Conservation (phyloP, 345 rosid genomes). For the Draba incana region DNA sequence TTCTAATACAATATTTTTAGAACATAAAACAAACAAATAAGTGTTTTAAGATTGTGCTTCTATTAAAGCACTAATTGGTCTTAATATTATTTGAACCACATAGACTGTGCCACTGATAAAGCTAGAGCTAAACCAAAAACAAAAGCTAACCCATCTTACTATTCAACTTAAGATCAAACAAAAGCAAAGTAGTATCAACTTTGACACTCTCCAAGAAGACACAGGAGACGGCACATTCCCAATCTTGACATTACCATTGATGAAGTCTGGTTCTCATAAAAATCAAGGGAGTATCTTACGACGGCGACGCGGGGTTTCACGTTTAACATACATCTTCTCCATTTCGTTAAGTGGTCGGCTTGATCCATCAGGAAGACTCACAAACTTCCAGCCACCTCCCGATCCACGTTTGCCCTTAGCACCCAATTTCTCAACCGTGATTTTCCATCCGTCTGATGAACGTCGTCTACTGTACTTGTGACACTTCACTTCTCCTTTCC, state of each 20-base stretch:
- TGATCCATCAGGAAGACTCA: constrained; percentile 92
- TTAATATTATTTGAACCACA: constrained; percentile 31
- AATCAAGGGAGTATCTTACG: constrained; percentile 77
- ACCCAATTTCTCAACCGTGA: constrained; percentile 87
- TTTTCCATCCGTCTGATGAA: constrained; percentile 78
- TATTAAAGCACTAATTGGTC: neutral
- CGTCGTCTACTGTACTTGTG: constrained; percentile 92
- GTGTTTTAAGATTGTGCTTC: neutral
- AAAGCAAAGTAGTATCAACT: constrained; percentile 8
- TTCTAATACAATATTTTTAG: neutral
- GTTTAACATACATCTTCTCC: constrained; percentile 81
- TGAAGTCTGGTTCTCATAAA: constrained; percentile 11
- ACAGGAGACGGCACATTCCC: constrained; percentile 26
- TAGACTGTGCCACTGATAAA: constrained; percentile 30
- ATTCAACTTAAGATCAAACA: constrained; percentile 31
- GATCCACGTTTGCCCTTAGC: constrained; percentile 77
- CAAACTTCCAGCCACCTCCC: constrained; percentile 94
- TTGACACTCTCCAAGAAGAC: constrained; percentile 1
- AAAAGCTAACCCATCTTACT: constrained; percentile 33
- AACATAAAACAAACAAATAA: neutral
- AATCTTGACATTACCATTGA: constrained; percentile 23
- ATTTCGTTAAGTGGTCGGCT: constrained; percentile 76
- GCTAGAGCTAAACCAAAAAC: constrained; percentile 25
- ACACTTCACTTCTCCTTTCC: constrained; percentile 76
- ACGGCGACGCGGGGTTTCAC: constrained; percentile 84